phyloP scores from a whole-genome alignment of 2,329 filamentous ascomycete species.

The Botrytis hyacinthi region DNA sequence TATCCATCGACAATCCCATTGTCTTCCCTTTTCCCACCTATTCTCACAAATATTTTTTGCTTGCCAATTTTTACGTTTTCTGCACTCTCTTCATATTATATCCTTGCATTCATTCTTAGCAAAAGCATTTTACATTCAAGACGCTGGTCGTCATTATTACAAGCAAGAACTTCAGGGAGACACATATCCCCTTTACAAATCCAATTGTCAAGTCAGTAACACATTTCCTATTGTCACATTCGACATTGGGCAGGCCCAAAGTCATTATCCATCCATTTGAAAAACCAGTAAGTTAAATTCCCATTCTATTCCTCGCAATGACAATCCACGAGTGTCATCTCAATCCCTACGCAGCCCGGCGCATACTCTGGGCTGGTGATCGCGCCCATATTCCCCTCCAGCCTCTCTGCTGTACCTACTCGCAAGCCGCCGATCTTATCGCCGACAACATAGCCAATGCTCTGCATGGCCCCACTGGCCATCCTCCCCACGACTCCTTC shows the following conservation, averaged over 20 bases:
- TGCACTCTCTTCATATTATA: not conserved
- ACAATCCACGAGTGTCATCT: constrained; percentile 16
- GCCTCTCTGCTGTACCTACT: constrained; percentile 17
- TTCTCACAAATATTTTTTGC: not conserved
- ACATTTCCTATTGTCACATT: not conserved
- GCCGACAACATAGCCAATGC: constrained; percentile 11
- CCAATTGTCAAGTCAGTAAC: not conserved
- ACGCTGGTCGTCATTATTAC: constrained; percentile 11
- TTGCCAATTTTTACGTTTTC: not conserved
- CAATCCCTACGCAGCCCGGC: constrained; percentile 14
- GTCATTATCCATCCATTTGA: not conserved
- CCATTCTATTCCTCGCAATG: not conserved
- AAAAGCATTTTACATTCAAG: not conserved
- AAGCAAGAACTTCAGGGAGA: not conserved
- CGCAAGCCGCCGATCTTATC: constrained; percentile 17
- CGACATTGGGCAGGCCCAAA: constrained; percentile 14
- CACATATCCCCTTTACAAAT: not conserved
- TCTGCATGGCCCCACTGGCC: constrained; percentile 1
- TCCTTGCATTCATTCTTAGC: not conserved
- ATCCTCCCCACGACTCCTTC: constrained; percentile 4
- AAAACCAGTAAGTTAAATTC: not conserved
- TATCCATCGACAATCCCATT: constrained; percentile 18
- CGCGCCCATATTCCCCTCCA: not conserved
- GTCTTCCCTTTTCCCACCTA: not conserved
- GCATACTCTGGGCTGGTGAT: constrained; percentile 16